Evolutionary conservation across 2,329 filamentous ascomycete species (phyloP), one percentile per base, ranked within the genome.

Genomic region (Stachybotrys chartarum): DNA sequence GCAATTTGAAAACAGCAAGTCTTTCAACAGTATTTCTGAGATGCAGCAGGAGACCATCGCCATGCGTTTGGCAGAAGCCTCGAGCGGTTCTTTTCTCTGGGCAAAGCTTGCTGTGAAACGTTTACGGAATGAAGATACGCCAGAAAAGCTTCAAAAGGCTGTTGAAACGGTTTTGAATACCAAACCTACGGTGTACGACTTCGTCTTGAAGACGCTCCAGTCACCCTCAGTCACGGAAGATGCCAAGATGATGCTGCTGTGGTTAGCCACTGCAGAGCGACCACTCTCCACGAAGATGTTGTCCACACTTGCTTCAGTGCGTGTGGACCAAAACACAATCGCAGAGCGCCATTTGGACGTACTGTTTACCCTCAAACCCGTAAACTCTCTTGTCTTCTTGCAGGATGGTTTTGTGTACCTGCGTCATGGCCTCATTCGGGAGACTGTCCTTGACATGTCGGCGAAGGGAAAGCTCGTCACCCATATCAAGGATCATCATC

Each of bases 41-140:
- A 56, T 66, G 6, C 65, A 70, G 42, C 68, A 67, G 49, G 71
- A 73, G 51, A 63, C 63, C 1, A 55, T 64, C 0, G 59, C 71
- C 18, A 64, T 64, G n/a, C 62, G 63, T 3, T 63, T 75, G 42
- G 59, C 65, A 2, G 62, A 70, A 32, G 68, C 65, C 10, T 63
- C 71, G 6, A 61, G 66, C 10, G 67, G 70, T 8, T 73, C 71
- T 6, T 72, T 74, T 55, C 64, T 73, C 0, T 72, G 69, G 67
- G 71, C 69, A 5, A 74, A 71, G 57, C 63, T 73, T 7, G 66
- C 64, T 8, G 54, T 66, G 1, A 70, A 69, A 58, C 61, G 60
- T 16, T 57, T 67, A 31, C 63, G 65, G 18, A 57, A 59, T n/a
- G 70, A 70, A 55, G 55, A 59, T 17, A 57, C 55, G 1, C 51